Evolutionary conservation across 1,139 yeast species (phyloP).

Genomic region (Hyphopichia pseudoburtonii): DNA sequence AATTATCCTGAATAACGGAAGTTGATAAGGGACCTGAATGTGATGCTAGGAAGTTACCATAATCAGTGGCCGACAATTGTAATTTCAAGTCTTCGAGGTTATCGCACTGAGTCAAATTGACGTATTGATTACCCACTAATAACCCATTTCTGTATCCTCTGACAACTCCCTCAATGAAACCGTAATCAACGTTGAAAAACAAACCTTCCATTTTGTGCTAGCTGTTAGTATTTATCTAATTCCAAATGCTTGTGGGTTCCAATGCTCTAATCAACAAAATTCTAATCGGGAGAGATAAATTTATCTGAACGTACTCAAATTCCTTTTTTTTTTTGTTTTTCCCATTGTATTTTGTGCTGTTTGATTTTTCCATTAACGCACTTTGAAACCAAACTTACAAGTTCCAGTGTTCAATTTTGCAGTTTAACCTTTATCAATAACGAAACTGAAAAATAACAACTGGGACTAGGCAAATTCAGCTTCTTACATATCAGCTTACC

Average conservation of each 20-base stretch:
- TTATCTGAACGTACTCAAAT: no score
- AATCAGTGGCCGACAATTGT: slow-evolving; percentile 93
- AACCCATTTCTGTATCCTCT: slow-evolving; percentile 92
- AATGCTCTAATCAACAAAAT: no score
- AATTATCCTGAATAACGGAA: slow-evolving; percentile 74
- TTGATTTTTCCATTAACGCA: background rate
- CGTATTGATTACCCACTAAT: slow-evolving; percentile 73
- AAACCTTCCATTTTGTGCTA: slow-evolving; percentile 83
- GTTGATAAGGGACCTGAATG: slow-evolving; percentile 83
- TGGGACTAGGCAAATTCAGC: no score
- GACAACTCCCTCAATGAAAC: slow-evolving; percentile 90
- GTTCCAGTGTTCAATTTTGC: no score
- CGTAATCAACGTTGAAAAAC: slow-evolving; percentile 82
- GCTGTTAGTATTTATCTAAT: no score
- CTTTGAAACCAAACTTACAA: no score
- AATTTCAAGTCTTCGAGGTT: slow-evolving; percentile 89
- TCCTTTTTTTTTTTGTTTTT: no score
- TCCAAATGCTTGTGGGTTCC: no score
- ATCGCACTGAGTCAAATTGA: slow-evolving; percentile 94
- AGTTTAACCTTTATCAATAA: background rate
- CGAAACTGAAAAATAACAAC: background rate
- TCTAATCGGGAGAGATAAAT: background rate
- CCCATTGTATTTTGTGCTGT: no score
- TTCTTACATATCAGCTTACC: no score
- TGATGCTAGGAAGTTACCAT: slow-evolving; percentile 85